Base-by-base conservation (phyloP, 352 stramenopile genomes). In the Peronosclerospora sorghi region DNA sequence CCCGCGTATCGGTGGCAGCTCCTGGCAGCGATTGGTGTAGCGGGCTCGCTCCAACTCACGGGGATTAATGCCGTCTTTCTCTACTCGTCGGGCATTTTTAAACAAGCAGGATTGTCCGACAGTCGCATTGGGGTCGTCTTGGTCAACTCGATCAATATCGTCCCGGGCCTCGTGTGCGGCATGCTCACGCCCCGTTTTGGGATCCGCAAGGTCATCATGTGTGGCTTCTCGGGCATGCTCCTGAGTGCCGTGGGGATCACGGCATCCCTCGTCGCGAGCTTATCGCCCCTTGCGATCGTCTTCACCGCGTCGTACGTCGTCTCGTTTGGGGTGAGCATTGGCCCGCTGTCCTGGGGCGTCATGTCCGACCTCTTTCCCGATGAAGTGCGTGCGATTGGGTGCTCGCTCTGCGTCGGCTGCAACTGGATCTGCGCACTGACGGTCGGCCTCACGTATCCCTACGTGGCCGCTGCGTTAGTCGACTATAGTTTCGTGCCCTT, bases 31-130 rank as follows among this genome's bases (percentile, higher is more conserved):
- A 65, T 78, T 32, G 62, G 55, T 4, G 48, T 83, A 21, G 59
- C 61, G 4, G 46, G 54, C 6, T 45, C 59, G 2, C 68, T 81
- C 38, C 73, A 83, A 35, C 61, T 86, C 32, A 75, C 65, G 0
- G 73, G 70, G 17, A 63, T 86, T 55, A 86, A 80, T 41, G 74
- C 67, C 24, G 65, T 84, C 8, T 84, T 83, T 48, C 72, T 80
- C 38, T 86, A 86, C 51, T 84, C 74, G 18, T 80, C 66, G n/a
- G 52, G 51, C 2, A 58, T 84, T 15, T 86, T 84, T 41, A 73
- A 63, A 17, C 49, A 71, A 24, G 70, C 71, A 5, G 73, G 73
- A 5, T 62, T 86, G 29, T 41, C 50, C 0, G 74, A 84, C 38
- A 54, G 60, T 32, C 74, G 74, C 27, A 39, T 83, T 14, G 74